phyloP scores from a whole-genome alignment of 257 asterid species.

The Nicotiana tomentosiformis region DNA sequence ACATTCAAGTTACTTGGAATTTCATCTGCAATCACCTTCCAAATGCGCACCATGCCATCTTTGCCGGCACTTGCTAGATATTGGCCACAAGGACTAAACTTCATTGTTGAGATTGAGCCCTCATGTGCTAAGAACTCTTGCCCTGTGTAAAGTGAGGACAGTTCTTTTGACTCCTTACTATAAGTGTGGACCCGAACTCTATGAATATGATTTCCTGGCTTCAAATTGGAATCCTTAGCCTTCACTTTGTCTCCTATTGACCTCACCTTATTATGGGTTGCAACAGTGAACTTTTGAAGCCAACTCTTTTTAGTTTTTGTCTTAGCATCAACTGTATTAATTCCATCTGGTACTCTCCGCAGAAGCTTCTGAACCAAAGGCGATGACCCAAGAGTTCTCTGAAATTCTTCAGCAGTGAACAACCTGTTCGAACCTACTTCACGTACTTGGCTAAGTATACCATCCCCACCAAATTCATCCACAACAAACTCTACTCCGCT shows the following conservation, averaged over 20 bases:
- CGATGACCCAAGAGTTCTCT: conserved; percentile 51
- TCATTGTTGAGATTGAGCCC: conserved; percentile 84
- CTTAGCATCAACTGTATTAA: conserved; percentile 22
- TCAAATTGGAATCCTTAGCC: conserved; percentile 17
- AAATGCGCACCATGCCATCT: conserved; percentile 79
- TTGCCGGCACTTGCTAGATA: conserved; percentile 87
- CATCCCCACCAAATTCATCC: conserved; percentile 42
- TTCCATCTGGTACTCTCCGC: conserved; percentile 35
- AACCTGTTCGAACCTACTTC: conserved; percentile 53
- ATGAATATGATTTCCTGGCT: conserved; percentile 15
- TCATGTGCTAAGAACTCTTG: conserved; percentile 85
- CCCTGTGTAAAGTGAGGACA: conserved; percentile 60
- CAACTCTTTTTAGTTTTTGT: conserved; percentile 53
- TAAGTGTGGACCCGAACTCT: conserved; percentile 42
- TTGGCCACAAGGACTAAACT: conserved; percentile 80
- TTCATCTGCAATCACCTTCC: conserved; percentile 78
- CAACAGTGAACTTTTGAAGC: conserved; percentile 41
- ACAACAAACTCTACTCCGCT: conserved; percentile 42
- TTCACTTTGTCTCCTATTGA: conserved; percentile 34
- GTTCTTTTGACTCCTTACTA: conserved; percentile 52
- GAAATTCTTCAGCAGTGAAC: conserved; percentile 59
- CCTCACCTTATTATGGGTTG: conserved; percentile 30
- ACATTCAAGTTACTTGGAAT: conserved; percentile 23
- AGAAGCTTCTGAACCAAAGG: conserved; percentile 45
- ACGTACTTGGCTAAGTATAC: conserved; percentile 32